Evolutionary conservation across 2,329 filamentous ascomycete genomes (phyloP).

Genomic region (Ophiostoma australiae): DNA sequence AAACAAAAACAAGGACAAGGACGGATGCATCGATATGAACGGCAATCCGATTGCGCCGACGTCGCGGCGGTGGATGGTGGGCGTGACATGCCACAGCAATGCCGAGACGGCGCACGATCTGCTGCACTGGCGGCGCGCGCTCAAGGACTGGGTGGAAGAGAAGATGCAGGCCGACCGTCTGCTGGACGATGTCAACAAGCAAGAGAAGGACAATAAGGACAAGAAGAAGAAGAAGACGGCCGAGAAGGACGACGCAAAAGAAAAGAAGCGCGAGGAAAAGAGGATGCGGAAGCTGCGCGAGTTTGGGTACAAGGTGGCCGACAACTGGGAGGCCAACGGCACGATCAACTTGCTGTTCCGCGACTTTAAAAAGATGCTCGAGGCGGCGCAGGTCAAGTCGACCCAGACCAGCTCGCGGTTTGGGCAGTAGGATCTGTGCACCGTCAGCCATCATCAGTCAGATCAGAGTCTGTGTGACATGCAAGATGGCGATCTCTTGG

Average conservation of each 20-base stretch:
- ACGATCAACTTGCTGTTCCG: conserved; percentile 58
- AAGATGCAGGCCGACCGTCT: conserved; percentile 48
- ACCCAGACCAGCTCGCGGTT: conserved; percentile 24
- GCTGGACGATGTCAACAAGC: conserved; percentile 40
- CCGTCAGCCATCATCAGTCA: background rate
- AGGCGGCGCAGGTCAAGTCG: conserved; percentile 49
- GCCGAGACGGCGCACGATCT: conserved; percentile 67
- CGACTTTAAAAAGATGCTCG: conserved; percentile 60
- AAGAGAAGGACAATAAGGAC: background rate
- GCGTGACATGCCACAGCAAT: conserved; percentile 41
- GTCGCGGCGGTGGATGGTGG: conserved; percentile 41
- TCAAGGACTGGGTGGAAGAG: conserved; percentile 66
- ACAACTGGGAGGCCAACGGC: conserved; percentile 56
- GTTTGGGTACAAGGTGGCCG: conserved; percentile 59
- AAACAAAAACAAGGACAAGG: conserved; percentile 34
- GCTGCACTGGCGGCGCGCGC: conserved; percentile 68
- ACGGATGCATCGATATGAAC: conserved; percentile 29
- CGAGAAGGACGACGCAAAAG: background rate
- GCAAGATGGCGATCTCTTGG: background rate
- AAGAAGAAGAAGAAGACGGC: background rate
- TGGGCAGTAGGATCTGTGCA: conserved; percentile 18
- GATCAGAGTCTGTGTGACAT: background rate
- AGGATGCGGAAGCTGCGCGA: conserved; percentile 49
- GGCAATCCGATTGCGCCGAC: conserved; percentile 36
- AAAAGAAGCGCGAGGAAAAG: conserved; percentile 7